These are phyloP conservation scores for Trichoderma pleuroti DNA, from an alignment of 2,329 filamentous ascomycete genomes.

Conservation along the genomic window DNA sequence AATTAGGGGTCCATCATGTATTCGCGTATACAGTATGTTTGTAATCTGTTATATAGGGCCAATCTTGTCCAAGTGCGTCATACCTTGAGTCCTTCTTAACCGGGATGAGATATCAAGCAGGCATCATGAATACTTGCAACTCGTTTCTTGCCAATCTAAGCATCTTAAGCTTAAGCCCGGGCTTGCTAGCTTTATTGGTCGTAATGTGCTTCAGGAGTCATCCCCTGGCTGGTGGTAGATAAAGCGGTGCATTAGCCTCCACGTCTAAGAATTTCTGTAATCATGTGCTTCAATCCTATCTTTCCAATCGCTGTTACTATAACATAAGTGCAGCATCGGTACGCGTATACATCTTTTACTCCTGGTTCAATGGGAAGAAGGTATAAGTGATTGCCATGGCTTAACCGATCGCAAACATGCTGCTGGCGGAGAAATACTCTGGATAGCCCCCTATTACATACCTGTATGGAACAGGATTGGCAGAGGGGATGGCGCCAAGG, in stretches of 20 bases:
- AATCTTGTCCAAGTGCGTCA: not conserved
- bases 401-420: not conserved
- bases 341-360: not conserved
- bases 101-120: not conserved
- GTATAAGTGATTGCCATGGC: not conserved
- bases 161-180: not conserved
- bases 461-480: not conserved
- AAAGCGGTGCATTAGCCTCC: not conserved
- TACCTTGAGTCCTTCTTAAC: not conserved
- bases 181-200: rapidly evolving
- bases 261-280: not conserved
- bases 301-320: not conserved
- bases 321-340: not conserved
- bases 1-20: not conserved
- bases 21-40: not conserved
- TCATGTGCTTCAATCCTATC: not conserved
- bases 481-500: not conserved
- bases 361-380: not conserved
- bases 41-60: not conserved
- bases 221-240: not conserved
- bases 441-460: not conserved
- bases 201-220: rapidly evolving
- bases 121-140: not conserved
- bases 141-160: not conserved
- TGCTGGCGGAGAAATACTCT: not conserved